Evolutionary conservation across 805 yeast genomes (phyloP).

Genomic region (Lachancea fermentati): DNA sequence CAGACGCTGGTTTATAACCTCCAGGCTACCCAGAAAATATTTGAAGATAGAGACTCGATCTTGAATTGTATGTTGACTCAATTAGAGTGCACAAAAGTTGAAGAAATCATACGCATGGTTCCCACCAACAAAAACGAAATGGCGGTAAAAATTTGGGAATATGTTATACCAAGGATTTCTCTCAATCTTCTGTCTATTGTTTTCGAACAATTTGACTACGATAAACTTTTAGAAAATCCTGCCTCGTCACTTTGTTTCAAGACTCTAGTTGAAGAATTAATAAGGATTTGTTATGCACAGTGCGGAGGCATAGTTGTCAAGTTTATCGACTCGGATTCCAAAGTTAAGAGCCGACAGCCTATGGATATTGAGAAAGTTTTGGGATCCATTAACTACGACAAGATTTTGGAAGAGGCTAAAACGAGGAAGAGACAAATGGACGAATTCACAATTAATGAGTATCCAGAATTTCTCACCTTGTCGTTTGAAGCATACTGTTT

Average conservation of each 20-base stretch:
- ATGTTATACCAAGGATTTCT: conserved; percentile 27
- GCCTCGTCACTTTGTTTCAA: conserved; percentile 24
- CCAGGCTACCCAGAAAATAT: conserved; percentile 1
- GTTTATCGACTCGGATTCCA: conserved; percentile 1
- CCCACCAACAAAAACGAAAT: conserved; percentile 12
- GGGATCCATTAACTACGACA: conserved; percentile 15
- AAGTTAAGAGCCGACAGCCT: no score
- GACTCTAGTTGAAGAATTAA: conserved; percentile 26
- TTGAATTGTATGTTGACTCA: conserved; percentile 7
- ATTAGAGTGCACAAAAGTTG: conserved; percentile 6
- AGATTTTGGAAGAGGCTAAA: conserved; percentile 18
- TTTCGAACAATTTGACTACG: conserved; percentile 29
- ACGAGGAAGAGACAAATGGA: conserved; percentile 21
- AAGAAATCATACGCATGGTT: conserved; percentile 18
- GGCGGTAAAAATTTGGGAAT: conserved; percentile 28
- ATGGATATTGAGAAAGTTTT: background rate
- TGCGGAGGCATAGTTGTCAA: conserved; percentile 11
- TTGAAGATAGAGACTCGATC: conserved; percentile 3
- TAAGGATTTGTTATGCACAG: conserved; percentile 23
- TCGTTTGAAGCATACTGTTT: conserved; percentile 34
- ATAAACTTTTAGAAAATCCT: conserved; percentile 18
- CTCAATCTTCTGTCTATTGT: conserved; percentile 30
- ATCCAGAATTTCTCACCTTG: conserved; percentile 30
- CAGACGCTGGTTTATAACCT: background rate
- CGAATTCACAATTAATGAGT: conserved; percentile 24